Base-by-base conservation (phyloP, 768 basidiomycete species). In the Boletus reticuloceps region DNA sequence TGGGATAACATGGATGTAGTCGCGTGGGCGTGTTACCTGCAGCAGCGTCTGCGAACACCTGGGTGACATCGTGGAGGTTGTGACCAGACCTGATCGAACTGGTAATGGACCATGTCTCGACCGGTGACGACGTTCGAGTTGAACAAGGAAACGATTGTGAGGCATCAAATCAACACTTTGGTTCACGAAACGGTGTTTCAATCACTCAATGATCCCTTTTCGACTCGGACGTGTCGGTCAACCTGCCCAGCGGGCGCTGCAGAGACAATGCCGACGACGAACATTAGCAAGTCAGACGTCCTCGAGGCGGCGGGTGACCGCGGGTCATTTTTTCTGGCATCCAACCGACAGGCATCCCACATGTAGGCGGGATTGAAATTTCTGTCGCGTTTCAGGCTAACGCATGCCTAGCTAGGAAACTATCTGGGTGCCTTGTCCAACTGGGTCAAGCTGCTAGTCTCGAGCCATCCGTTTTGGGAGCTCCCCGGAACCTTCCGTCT, bases 331-430 rank as follows among this genome's bases (percentile, higher is more conserved):
- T 98, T 69, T 93, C 91, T 13, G 95, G 94, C 5, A 96, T 98
- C 31, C 95, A 96, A 66, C 95, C 95, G 0, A 95, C 95, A 3
- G 92, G 93, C 1, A 83, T 89, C 4, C 91, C 92, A 45, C 94
- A 96, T 74, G 94, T 94, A 70, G 61, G 82, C 67, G 3, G 4
- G 2, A 3, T 3, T 25, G 2, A 12, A 8, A 10, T 1, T 29
- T 38, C 20, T 34, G 36, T 58, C 13, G 27, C 14, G 12, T 40
- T 31, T 32, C 44, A n/a, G 13, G 53, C 59, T 61, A 32, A 60
- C 36, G 5, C 4, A 6, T 31, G 3, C 16, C 6, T 53, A 98
- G 94, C 77, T 97, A 65, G 96, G 96, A 42, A 98, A 98, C 70
- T 91, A 93, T 64, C 79, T 98, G 4, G 96, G 96, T 5, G 94